Evolutionary conservation across 2,329 filamentous ascomycete genomes (phyloP).

Genomic region (Pseudogymnoascus sp.): DNA sequence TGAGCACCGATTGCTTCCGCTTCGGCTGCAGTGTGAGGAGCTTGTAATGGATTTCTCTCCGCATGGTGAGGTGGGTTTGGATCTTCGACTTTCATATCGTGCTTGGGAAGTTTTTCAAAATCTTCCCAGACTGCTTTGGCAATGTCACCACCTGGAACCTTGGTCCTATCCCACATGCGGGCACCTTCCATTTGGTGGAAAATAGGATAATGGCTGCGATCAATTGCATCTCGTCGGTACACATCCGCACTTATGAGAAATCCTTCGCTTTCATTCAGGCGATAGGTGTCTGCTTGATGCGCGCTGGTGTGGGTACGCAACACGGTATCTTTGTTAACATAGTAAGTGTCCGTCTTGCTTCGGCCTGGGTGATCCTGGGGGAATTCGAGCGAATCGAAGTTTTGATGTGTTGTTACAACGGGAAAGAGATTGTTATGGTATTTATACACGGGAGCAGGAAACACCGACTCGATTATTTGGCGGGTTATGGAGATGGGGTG

Average conservation of each 20-base stretch:
- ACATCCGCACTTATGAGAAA: constrained; percentile 93
- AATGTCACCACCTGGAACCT: constrained; percentile 49
- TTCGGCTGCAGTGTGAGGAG: constrained; percentile 57
- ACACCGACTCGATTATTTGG: constrained; percentile 83
- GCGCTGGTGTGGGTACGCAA: constrained; percentile 91
- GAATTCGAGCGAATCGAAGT: constrained; percentile 96
- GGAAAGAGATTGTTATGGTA: constrained; percentile 74
- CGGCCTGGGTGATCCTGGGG: constrained; percentile 80
- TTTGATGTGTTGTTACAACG: constrained; percentile 75
- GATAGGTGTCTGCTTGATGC: constrained; percentile 78
- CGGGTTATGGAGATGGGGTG: constrained; percentile 89
- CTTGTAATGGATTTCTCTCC: constrained; percentile 76
- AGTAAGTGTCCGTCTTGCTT: constrained; percentile 87
- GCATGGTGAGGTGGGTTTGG: constrained; percentile 69
- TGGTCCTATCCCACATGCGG: constrained; percentile 71
- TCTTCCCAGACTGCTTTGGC: constrained; percentile 62
- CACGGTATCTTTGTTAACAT: constrained; percentile 76
- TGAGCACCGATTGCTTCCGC: constrained; percentile 76
- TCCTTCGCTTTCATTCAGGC: constrained; percentile 61
- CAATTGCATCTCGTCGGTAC: constrained; percentile 89
- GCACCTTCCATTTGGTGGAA: constrained; percentile 99
- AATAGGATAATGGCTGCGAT: constrained; percentile 88
- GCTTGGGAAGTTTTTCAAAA: constrained; percentile 60
- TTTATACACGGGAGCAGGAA: constrained; percentile 63
- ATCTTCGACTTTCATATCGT: constrained; percentile 73